Evolutionary conservation across 768 basidiomycete genomes (phyloP).

Genomic region (Termitomyces sp.): DNA sequence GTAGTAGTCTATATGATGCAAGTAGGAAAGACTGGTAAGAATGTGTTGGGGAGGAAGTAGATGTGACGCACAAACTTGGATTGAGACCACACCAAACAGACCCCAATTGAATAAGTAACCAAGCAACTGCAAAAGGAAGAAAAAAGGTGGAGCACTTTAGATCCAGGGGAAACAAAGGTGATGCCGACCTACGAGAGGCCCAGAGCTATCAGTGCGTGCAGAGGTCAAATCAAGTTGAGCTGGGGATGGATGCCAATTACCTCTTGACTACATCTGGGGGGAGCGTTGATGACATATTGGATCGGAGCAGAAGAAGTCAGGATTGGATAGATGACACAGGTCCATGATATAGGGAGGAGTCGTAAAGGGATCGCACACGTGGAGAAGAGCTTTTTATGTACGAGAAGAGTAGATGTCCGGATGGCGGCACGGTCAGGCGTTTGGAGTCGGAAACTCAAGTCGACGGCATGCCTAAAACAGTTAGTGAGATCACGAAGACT

Average conservation of each 20-base stretch:
- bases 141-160: background rate
- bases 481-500: background rate
- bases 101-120: constrained; percentile 24
- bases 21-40: background rate
- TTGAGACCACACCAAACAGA: constrained; percentile 21
- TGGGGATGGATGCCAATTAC: background rate
- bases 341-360: background rate
- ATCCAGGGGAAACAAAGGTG: background rate
- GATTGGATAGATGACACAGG: background rate
- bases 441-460: background rate
- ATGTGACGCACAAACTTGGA: constrained; percentile 23
- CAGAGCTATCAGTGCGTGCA: constrained; percentile 7
- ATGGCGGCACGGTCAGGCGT: background rate
- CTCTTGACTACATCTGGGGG: constrained; percentile 12
- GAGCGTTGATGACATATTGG: constrained; percentile 6
- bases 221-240: background rate
- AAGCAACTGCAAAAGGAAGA: constrained; percentile 15
- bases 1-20: constrained; percentile 19
- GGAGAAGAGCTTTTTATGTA: background rate
- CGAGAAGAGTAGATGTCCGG: background rate
- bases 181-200: constrained; percentile 13
- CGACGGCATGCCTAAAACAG: background rate
- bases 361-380: background rate
- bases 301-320: background rate
- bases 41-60: background rate